These are phyloP conservation scores for Yueomyces sinensis DNA, from an alignment of 805 yeast genomes.

Conservation along the genomic window DNA sequence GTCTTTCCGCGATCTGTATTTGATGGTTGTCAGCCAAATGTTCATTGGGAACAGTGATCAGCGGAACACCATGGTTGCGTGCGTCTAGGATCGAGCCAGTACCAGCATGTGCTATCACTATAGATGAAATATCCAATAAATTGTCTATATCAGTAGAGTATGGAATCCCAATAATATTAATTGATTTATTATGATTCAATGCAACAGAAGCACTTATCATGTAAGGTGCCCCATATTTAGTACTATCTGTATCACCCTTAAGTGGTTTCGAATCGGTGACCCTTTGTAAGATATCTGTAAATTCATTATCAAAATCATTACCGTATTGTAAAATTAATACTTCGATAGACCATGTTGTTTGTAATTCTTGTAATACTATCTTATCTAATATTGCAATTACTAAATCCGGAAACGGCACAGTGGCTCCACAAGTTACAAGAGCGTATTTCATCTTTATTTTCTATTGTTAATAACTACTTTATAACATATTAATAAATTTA, in stretches of 20 bases:
- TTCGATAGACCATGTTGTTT: neutral
- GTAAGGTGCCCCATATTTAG: neutral
- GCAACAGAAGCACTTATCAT: neutral
- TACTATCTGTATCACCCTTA: neutral
- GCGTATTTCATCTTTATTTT: slow-evolving; percentile 12
- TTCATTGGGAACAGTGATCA: slow-evolving; percentile 61
- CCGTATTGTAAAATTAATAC: neutral
- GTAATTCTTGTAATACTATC: neutral
- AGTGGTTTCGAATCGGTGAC: no score
- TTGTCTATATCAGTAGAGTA: neutral
- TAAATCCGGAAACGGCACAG: slow-evolving; percentile 61
- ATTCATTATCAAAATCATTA: neutral
- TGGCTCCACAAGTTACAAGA: slow-evolving; percentile 82
- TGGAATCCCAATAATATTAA: neutral
- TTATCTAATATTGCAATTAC: slow-evolving; percentile 30
- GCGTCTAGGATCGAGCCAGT: slow-evolving; percentile 87
- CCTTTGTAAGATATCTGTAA: neutral
- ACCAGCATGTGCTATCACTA: slow-evolving; percentile 80
- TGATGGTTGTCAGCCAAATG: slow-evolving; percentile 83
- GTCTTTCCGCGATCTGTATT: slow-evolving; percentile 55
- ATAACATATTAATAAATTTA: no score
- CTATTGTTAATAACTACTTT: no score
- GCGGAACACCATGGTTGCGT: slow-evolving; percentile 37
- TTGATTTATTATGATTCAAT: neutral
- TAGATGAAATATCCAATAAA: slow-evolving; percentile 24